Percentiles rank a stretch among this genome's conserved stretches.
Evolutionary conservation across 169 alveolate genomes (phyloP).

Genomic region (Nephromyces sp.): DNA sequence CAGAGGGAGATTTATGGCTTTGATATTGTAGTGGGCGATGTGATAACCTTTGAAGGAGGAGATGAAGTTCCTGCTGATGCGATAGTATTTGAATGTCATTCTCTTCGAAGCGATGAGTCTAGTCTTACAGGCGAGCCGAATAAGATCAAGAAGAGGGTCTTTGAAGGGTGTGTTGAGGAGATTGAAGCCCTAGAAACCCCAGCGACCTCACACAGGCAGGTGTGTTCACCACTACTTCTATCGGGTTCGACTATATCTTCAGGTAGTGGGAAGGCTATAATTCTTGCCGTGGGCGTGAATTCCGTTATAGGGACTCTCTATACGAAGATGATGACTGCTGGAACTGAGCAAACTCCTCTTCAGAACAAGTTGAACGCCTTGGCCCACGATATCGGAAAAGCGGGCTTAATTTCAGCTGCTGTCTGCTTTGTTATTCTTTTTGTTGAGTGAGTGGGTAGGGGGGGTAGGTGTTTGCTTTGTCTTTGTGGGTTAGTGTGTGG

Average conservation of each 20-base stretch:
- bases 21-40: constrained; percentile 74
- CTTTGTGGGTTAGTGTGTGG: no score
- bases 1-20: constrained; percentile 37
- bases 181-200: no score
- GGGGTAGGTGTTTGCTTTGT: no score
- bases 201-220: constrained; percentile 48
- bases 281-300: constrained; percentile 68
- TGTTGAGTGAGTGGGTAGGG: constrained; percentile 18
- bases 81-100: constrained; percentile 58
- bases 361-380: constrained; percentile 54
- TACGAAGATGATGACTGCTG: constrained; percentile 33
- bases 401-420: constrained; percentile 51
- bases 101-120: constrained; percentile 65
- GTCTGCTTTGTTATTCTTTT: constrained; percentile 49
- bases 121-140: constrained; percentile 79
- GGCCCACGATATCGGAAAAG: constrained; percentile 55
- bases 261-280: constrained; percentile 69
- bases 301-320: constrained; percentile 52
- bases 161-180: constrained; percentile 36
- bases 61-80: constrained; percentile 45
- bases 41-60: constrained; percentile 64
- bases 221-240: constrained; percentile 60
- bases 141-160: constrained; percentile 48
- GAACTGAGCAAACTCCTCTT: constrained; percentile 59
- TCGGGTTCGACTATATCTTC: constrained; percentile 69